A percentile compares a stretch with the other conserved stretches of the same genome.
Conservation (phyloP, 1,284 basidiomycete genomes). For the Volvariella surrecta region DNA sequence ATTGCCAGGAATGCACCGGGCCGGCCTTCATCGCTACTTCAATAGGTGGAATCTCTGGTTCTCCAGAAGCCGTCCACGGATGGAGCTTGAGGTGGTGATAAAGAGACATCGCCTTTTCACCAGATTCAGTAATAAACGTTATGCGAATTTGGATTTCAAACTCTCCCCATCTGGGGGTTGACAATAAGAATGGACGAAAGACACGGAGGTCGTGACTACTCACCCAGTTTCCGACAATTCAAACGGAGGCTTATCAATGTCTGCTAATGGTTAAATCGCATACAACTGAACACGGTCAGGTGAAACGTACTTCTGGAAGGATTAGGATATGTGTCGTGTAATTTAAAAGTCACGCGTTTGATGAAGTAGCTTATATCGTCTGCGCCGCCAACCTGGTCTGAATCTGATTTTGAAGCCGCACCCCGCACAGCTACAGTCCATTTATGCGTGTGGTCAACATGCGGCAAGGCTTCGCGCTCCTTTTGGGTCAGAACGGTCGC, state of each 20-base stretch:
- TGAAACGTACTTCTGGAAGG: constrained; percentile 76
- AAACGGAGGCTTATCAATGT: constrained; percentile 89
- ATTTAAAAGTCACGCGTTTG: constrained; percentile 93
- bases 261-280: constrained; percentile 31
- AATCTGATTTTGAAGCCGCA: constrained; percentile 54
- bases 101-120: constrained; percentile 83
- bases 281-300: background rate
- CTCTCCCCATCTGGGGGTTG: constrained; percentile 84
- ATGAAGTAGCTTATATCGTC: constrained; percentile 87
- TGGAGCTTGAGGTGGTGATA: constrained; percentile 96
- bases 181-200: background rate
- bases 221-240: constrained; percentile 28
- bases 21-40: constrained; percentile 56
- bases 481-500: constrained; percentile 74
- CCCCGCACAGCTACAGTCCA: constrained; percentile 96
- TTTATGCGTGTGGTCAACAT: constrained; percentile 83
- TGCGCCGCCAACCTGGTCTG: constrained; percentile 73
- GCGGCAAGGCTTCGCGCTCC: constrained; percentile 53
- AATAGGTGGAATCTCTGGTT: constrained; percentile 55
- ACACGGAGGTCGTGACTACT: background rate
- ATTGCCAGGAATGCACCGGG: constrained; percentile 97
- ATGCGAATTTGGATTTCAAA: constrained; percentile 96
- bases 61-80: constrained; percentile 69
- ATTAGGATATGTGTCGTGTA: constrained; percentile 95
- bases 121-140: constrained; percentile 86